Evolutionary conservation across 139 green algal species (phyloP), one percentile per base, ranked within the genome.

Genomic region (Picochlorum costavermella): DNA sequence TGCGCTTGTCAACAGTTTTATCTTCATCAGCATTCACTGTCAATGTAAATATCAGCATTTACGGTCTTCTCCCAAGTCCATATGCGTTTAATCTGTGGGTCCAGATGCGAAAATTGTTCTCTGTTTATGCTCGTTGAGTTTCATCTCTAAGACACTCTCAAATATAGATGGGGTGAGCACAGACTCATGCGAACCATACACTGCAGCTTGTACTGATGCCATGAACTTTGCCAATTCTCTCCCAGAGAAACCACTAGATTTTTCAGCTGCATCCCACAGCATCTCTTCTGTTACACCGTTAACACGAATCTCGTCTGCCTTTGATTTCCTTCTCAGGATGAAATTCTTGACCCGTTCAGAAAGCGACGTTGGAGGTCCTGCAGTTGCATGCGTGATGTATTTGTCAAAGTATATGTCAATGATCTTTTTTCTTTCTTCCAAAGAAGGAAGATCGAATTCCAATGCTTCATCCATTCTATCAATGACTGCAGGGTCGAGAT

Each of bases 381-480:
- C 74, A 5, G 49, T 78, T 23, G 81, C 81, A 45, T 88, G 75
- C 17, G 72, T 49, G 23, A 96, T 77, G 77, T 95, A 95, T 72
- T 87, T 86, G 56, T 95, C 81, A 49, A 96, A 75, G 80, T 98
- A 96, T 56, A 95, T 77, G 56, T 75, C 57, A 60, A 96, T 64
- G 65, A 98, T 83, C 26, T 77, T 56, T 37, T 65, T 26, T 2
- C 92, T 83, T 81, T 96, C 86, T 1, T 59, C 50, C 20, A 30
- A 33, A 0, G 59, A 61, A 0, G 92, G 92, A 50, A 96, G 74
- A 1, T 75, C 78, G 78, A 98, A 96, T 73, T 95, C 85, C 4
- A 98, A 50, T n/a, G 83, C 82, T 68, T 98, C 92, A 65, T 98
- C 92, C 80, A 96, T 94, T 58, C 91, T 81, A 73, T 98, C 91